Conservation (phyloP, 768 basidiomycete species). For the Scleroderma bovista region DNA sequence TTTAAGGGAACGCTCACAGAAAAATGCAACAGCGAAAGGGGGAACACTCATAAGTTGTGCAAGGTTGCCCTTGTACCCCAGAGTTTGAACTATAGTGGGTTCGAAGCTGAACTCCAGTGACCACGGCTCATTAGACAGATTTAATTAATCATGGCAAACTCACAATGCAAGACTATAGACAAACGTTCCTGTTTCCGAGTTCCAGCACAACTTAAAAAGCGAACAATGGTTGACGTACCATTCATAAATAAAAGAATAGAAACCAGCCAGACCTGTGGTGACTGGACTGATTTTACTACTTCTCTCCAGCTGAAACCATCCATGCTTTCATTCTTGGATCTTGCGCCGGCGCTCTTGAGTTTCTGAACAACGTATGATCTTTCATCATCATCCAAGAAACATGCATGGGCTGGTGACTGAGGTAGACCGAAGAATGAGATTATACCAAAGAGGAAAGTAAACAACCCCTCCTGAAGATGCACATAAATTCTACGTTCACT, state of each 20-base stretch:
- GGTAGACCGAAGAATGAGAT: slow-evolving; percentile 47
- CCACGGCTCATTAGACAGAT: too few relatives aligned
- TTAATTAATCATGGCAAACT: slow-evolving; percentile 29
- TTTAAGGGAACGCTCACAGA: slow-evolving; percentile 29
- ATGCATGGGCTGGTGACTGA: slow-evolving; percentile 35
- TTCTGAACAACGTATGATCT: slow-evolving; percentile 38
- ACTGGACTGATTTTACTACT: slow-evolving; percentile 40
- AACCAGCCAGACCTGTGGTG: slow-evolving; percentile 52
- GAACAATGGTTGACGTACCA: slow-evolving; percentile 31
- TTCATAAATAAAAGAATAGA: slow-evolving; percentile 47
- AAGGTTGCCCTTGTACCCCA: slow-evolving; percentile 49
- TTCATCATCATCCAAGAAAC: slow-evolving; percentile 48
- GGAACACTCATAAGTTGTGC: slow-evolving; percentile 62
- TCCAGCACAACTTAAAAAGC: not conserved
- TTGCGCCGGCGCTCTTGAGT: slow-evolving; percentile 21
- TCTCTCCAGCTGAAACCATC: slow-evolving; percentile 56
- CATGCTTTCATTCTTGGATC: slow-evolving; percentile 35
- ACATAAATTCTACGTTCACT: not conserved
- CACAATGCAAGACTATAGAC: slow-evolving; percentile 18
- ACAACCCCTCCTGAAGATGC: slow-evolving; percentile 44
- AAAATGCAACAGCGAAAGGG: slow-evolving; percentile 47
- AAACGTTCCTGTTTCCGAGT: slow-evolving; percentile 11
- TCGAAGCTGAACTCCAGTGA: slow-evolving; percentile 59
- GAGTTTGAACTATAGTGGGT: slow-evolving; percentile 61
- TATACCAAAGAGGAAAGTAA: slow-evolving; percentile 56